Percentiles rank a stretch among this genome's conserved stretches.
These are phyloP conservation scores for Helicocarpus griseus DNA, from an alignment of 2,329 filamentous ascomycete species.

Conservation along the genomic window DNA sequence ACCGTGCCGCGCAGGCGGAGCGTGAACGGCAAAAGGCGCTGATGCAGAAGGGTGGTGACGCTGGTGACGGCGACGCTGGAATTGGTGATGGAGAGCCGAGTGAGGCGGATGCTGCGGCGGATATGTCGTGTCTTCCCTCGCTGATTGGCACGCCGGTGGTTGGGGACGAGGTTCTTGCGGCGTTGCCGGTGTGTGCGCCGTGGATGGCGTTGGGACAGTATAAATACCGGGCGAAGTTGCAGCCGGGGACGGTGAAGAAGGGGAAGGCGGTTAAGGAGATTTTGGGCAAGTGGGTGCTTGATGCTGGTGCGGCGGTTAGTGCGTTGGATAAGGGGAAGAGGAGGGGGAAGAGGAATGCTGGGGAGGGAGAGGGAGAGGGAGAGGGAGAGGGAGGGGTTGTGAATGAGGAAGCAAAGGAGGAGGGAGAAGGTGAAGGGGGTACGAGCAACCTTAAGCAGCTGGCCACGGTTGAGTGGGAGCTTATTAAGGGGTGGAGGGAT, in stretches of 20 bases:
- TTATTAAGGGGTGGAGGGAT: constrained; percentile 70
- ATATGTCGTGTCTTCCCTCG: constrained; percentile 51
- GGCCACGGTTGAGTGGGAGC: constrained; percentile 77
- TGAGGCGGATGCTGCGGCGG: constrained; percentile 33
- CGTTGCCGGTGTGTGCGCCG: constrained; percentile 53
- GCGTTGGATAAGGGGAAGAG: constrained; percentile 39
- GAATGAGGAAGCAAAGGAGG: constrained; percentile 43
- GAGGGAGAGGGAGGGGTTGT: constrained; percentile 27
- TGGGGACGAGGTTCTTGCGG: constrained; percentile 63
- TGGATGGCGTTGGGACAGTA: constrained; percentile 56
- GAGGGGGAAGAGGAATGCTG: constrained; percentile 18
- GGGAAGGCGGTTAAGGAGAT: constrained; percentile 91
- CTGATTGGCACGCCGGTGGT: constrained; percentile 67
- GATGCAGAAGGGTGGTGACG: constrained; percentile 56
- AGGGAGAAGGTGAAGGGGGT: constrained; percentile 51
- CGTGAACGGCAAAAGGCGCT: constrained; percentile 59
- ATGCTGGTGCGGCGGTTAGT: constrained; percentile 34
- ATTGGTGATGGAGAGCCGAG: constrained; percentile 32
- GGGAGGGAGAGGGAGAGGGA: background rate
- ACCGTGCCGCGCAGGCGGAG: constrained; percentile 56
- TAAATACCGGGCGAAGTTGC: constrained; percentile 93
- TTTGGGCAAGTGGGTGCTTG: constrained; percentile 67
- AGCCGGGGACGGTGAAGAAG: constrained; percentile 83
- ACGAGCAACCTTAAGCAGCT: constrained; percentile 34
- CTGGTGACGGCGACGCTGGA: constrained; percentile 41